Evolutionary conservation across 176 grass and related monocot genomes (phyloP).

Genomic region (Chloris gayana): DNA sequence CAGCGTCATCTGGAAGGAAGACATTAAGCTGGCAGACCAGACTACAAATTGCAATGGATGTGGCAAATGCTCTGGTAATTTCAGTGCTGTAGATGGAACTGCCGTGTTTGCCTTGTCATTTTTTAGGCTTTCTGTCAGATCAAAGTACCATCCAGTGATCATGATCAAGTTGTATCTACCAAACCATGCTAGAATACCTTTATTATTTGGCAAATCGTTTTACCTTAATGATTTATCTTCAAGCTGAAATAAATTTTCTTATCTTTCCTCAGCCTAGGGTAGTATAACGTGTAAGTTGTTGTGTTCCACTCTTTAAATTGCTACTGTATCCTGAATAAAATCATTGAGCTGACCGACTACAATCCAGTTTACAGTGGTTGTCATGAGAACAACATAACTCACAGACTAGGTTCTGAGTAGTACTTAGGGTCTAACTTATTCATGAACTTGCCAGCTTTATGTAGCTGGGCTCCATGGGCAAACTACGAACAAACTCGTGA

Average conservation of each 20-base stretch:
- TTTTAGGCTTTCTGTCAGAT: not conserved
- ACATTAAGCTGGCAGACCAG: constrained; percentile 75
- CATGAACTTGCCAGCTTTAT: not conserved
- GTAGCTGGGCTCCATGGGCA: not conserved
- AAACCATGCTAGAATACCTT: not conserved
- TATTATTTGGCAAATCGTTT: not conserved
- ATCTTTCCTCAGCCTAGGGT: not conserved
- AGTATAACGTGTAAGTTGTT: not conserved
- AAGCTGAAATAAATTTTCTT: not conserved
- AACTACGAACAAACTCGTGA: not conserved
- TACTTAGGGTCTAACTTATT: not conserved
- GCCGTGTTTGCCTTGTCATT: not conserved
- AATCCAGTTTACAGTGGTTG: constrained; percentile 37
- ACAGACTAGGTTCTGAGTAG: not conserved
- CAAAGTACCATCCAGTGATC: not conserved
- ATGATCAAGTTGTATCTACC: constrained; percentile 11
- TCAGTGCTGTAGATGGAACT: not conserved
- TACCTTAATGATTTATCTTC: not conserved
- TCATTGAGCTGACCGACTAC: constrained; percentile 35
- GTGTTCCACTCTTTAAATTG: not conserved
- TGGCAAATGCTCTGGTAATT: constrained; percentile 95
- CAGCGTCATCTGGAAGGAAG: constrained; percentile 75
- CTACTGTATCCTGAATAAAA: constrained; percentile 35
- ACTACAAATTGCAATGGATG: constrained; percentile 84
- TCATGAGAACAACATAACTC: not conserved